A percentile compares a stretch with the other conserved stretches of the same genome.
These are phyloP conservation scores for Rhizopus arrhizus DNA, from an alignment of 371 early-diverging fungal species.

Conservation along the genomic window DNA sequence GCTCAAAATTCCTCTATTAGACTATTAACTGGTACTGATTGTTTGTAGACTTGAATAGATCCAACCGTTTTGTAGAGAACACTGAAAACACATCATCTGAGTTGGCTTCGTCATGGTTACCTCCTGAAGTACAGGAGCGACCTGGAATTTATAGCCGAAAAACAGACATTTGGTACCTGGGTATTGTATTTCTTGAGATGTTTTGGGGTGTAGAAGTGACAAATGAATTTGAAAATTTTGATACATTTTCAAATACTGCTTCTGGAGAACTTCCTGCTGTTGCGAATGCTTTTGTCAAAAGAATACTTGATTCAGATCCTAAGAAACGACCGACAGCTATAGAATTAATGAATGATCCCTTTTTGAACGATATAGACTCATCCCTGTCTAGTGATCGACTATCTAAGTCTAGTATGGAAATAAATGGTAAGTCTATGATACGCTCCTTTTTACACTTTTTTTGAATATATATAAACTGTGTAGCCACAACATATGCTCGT, in stretches of 20 bases:
- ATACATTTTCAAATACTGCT: conserved; percentile 56
- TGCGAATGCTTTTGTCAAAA: conserved; percentile 52
- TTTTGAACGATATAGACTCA: conserved; percentile 51
- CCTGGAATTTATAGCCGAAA: conserved; percentile 67
- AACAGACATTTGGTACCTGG: conserved; percentile 79
- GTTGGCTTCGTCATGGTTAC: conserved; percentile 44
- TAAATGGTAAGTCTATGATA: conserved; percentile 9
- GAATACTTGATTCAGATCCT: conserved; percentile 66
- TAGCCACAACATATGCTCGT: conserved; percentile 20
- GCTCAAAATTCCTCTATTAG: too few species aligned
- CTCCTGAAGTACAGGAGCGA: conserved; percentile 62
- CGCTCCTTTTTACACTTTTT: too few species aligned
- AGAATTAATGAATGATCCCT: conserved; percentile 70
- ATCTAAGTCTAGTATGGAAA: conserved; percentile 21
- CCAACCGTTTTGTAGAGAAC: conserved; percentile 44
- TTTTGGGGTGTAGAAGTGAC: conserved; percentile 67
- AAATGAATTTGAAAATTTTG: conserved; percentile 56
- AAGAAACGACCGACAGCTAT: conserved; percentile 67
- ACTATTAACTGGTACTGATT: too few species aligned
- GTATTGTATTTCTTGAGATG: conserved; percentile 75
- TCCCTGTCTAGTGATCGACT: conserved; percentile 16
- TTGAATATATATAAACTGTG: too few species aligned
- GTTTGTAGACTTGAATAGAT: conserved; percentile 43
- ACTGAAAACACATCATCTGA: conserved; percentile 36
- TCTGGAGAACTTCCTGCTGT: conserved; percentile 50